phyloP scores from a whole-genome alignment of 2,329 filamentous ascomycete species.

The Eurotiales sp. region DNA sequence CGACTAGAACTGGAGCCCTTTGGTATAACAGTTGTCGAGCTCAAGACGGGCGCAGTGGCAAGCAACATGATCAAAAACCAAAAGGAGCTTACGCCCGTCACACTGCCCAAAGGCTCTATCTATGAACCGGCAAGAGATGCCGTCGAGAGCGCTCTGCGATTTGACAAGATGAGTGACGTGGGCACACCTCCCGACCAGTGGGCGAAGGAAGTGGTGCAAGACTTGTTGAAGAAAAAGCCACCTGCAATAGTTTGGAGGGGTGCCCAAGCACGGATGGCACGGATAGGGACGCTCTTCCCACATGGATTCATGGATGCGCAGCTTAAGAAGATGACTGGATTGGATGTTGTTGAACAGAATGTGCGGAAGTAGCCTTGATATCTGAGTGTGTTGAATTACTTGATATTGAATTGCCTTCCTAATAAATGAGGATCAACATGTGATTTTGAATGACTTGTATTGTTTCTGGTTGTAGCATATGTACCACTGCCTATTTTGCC shows the following conservation, averaged over 20 bases:
- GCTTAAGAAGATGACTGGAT: slow-evolving; percentile 10
- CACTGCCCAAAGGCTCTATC: slow-evolving; percentile 1
- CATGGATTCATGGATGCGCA: slow-evolving; percentile 8
- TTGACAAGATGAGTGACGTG: slow-evolving; percentile 2
- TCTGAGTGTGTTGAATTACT: too few species aligned
- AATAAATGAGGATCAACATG: too few species aligned
- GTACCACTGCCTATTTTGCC: too few species aligned
- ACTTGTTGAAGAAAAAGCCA: slow-evolving; percentile 9
- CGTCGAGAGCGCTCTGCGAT: slow-evolving; percentile 5
- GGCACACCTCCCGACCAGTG: slow-evolving; percentile 9
- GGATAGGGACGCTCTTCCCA: slow-evolving; percentile 9
- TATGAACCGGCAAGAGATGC: slow-evolving; percentile 7
- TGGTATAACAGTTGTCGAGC: slow-evolving; percentile 4
- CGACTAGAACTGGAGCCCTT: slow-evolving; percentile 10
- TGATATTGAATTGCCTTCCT: too few species aligned
- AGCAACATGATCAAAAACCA: slow-evolving; percentile 11
- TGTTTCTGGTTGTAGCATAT: too few species aligned
- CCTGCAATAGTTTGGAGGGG: slow-evolving; percentile 11
- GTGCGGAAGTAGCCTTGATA: background rate
- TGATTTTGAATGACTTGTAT: too few species aligned
- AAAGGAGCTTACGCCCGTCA: slow-evolving; percentile 1
- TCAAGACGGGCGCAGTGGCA: slow-evolving; percentile 9
- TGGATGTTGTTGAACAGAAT: slow-evolving; percentile 10
- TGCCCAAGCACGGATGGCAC: slow-evolving; percentile 2
- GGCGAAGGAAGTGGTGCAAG: slow-evolving; percentile 6